Conservation (phyloP, 192 early-diverging fungal species). For the Coemansia sp. region DNA sequence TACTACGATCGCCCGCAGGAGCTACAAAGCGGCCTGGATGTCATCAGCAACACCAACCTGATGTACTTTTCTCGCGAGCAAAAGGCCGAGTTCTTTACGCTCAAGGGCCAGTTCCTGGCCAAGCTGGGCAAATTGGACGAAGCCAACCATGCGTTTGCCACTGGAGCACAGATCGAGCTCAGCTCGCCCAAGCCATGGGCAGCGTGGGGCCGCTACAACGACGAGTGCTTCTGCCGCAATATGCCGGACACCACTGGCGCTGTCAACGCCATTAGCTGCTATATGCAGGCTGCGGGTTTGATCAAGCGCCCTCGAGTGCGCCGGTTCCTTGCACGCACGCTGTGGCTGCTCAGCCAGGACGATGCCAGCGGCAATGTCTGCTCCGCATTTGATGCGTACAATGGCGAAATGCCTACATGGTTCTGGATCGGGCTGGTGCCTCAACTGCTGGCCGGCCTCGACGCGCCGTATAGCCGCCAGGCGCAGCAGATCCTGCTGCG, state of each 20-base stretch:
- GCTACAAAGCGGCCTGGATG: conserved; percentile 88
- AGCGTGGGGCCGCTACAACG: conserved; percentile 93
- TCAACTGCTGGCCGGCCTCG: conserved; percentile 83
- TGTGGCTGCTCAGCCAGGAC: conserved; percentile 92
- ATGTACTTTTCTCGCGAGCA: conserved; percentile 89
- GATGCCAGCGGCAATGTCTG: conserved; percentile 73
- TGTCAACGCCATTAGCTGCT: conserved; percentile 89
- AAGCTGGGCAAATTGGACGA: conserved; percentile 83
- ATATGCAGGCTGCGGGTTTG: conserved; percentile 89
- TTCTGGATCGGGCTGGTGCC: conserved; percentile 99
- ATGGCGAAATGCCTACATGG: conserved; percentile 89
- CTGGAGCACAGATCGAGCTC: conserved; percentile 86
- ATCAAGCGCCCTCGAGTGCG: conserved; percentile 83
- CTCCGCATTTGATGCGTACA: conserved; percentile 83
- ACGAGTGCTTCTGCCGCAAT: conserved; percentile 81
- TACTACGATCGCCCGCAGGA: conserved; percentile 88
- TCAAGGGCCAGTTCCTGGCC: conserved; percentile 93
- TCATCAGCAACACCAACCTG: conserved; percentile 99
- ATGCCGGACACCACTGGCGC: conserved; percentile 79
- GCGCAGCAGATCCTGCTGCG: conserved; percentile 81
- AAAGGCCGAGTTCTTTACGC: conserved; percentile 96
- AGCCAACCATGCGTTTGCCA: conserved; percentile 86
- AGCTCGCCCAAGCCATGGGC: conserved; percentile 94
- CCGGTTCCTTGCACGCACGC: conserved; percentile 86
- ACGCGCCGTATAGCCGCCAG: conserved; percentile 65